phyloP scores from a whole-genome alignment of 1,284 basidiomycete genomes.

The Ceratobasidium sp. region DNA sequence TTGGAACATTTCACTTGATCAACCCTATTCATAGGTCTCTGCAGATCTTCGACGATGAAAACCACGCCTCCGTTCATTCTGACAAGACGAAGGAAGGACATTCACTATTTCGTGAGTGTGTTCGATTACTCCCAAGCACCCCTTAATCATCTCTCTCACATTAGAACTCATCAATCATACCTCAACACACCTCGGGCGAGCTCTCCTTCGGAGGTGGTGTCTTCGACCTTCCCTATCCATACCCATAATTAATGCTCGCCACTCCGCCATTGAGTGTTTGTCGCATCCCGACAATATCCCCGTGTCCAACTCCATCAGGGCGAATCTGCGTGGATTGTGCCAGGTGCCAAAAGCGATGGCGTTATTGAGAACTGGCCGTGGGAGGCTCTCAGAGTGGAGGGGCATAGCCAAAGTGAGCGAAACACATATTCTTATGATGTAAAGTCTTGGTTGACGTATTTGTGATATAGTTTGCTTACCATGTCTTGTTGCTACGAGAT shows the following conservation, averaged over 20 bases:
- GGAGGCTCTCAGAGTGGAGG: constrained; percentile 81
- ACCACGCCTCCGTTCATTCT: constrained; percentile 85
- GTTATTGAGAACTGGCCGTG: constrained; percentile 73
- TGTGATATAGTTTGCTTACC: constrained; percentile 75
- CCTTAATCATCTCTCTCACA: constrained; percentile 16
- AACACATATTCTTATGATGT: constrained; percentile 43
- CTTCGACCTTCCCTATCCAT: constrained; percentile 84
- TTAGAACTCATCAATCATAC: constrained; percentile 84
- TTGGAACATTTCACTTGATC: not conserved
- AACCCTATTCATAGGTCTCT: constrained; percentile 71
- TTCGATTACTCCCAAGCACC: not conserved
- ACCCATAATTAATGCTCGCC: constrained; percentile 76
- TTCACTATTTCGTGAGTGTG: constrained; percentile 79
- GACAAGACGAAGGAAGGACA: constrained; percentile 86
- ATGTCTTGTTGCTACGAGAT: constrained; percentile 80
- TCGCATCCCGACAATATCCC: constrained; percentile 73
- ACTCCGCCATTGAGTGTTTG: constrained; percentile 86
- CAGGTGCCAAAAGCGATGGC: constrained; percentile 77
- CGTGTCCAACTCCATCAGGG: constrained; percentile 68
- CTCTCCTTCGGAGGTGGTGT: constrained; percentile 86
- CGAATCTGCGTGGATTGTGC: constrained; percentile 79
- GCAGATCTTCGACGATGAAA: constrained; percentile 89
- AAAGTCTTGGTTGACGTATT: not conserved
- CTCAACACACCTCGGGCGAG: constrained; percentile 79
- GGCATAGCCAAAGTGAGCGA: constrained; percentile 77